phyloP scores from a whole-genome alignment of 257 asterid genomes.

The Plantago ovata region DNA sequence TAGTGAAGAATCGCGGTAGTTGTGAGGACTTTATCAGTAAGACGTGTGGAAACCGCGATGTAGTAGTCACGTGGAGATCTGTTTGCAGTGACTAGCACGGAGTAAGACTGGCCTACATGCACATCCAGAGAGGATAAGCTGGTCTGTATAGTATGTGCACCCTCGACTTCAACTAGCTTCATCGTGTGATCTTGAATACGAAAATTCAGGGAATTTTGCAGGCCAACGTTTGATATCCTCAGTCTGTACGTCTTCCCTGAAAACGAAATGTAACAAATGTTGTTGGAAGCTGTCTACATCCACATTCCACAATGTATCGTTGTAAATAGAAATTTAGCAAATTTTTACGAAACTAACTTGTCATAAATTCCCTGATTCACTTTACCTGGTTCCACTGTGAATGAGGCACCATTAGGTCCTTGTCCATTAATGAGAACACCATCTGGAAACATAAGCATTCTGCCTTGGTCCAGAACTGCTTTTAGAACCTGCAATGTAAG shows the following conservation, averaged over 20 bases:
- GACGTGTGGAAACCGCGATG: conserved; percentile 51
- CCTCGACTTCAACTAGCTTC: conserved; percentile 73
- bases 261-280: background rate
- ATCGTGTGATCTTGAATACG: conserved; percentile 58
- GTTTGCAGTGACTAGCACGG: conserved; percentile 60
- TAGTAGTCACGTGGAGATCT: conserved; percentile 49
- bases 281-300: no score
- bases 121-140: conserved; percentile 46
- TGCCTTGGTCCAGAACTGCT: conserved; percentile 45
- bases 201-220: conserved; percentile 44
- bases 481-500: conserved; percentile 33
- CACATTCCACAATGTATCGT: no score
- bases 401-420: conserved; percentile 29
- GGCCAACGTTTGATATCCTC: conserved; percentile 68
- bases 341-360: background rate
- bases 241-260: conserved; percentile 70
- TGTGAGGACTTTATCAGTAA: conserved; percentile 34
- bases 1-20: conserved; percentile 58
- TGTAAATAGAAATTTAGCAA: background rate
- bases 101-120: conserved; percentile 71
- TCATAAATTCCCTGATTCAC: background rate
- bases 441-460: conserved; percentile 37
- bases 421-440: conserved; percentile 61
- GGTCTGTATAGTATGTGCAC: conserved; percentile 62
- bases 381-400: conserved; percentile 44